Percentiles rank a stretch among this genome's conserved stretches.
Conservation (phyloP, 306 rosid species). For the Begonia masoniana region DNA sequence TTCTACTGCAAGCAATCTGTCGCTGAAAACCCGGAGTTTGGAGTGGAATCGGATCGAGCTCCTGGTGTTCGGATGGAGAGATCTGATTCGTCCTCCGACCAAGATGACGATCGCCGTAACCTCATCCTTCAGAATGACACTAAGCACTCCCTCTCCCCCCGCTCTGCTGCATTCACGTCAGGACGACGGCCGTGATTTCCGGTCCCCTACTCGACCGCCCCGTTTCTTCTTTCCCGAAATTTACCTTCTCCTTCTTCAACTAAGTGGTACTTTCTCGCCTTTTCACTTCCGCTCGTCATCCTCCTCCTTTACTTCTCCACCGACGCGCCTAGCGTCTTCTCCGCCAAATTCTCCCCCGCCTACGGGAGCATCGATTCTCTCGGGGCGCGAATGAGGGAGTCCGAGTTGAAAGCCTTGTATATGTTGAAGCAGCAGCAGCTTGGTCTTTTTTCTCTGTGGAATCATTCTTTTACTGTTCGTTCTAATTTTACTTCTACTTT, state of each 20-base stretch:
- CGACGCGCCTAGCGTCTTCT: slow-evolving; percentile 32
- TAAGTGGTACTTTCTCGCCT: slow-evolving; percentile 30
- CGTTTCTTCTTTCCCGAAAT: slow-evolving; percentile 18
- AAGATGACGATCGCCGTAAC: slow-evolving; percentile 69
- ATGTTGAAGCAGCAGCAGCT: slow-evolving; percentile 52
- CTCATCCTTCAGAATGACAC: slow-evolving; percentile 50
- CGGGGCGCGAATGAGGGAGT: slow-evolving; percentile 47
- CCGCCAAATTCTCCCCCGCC: slow-evolving; percentile 10
- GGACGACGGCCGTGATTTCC: slow-evolving; percentile 13
- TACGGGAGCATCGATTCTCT: slow-evolving; percentile 16
- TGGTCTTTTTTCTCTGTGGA: slow-evolving; percentile 46
- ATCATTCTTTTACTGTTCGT: slow-evolving; percentile 11
- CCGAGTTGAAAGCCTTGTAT: slow-evolving; percentile 71
- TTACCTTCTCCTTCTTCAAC: slow-evolving; percentile 20
- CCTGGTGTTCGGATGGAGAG: slow-evolving; percentile 16
- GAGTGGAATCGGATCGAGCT: neutral
- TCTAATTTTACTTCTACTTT: slow-evolving; percentile 16
- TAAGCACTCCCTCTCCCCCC: slow-evolving; percentile 30
- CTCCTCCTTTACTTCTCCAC: slow-evolving; percentile 29
- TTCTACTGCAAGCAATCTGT: neutral
- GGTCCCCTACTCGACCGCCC: slow-evolving; percentile 9
- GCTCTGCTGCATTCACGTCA: slow-evolving; percentile 29
- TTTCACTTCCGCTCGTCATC: slow-evolving; percentile 28
- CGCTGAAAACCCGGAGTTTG: neutral
- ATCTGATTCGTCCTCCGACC: slow-evolving; percentile 55